phyloP scores from a whole-genome alignment of 331 rosid genomes.

The Phaseolus coccineus region DNA sequence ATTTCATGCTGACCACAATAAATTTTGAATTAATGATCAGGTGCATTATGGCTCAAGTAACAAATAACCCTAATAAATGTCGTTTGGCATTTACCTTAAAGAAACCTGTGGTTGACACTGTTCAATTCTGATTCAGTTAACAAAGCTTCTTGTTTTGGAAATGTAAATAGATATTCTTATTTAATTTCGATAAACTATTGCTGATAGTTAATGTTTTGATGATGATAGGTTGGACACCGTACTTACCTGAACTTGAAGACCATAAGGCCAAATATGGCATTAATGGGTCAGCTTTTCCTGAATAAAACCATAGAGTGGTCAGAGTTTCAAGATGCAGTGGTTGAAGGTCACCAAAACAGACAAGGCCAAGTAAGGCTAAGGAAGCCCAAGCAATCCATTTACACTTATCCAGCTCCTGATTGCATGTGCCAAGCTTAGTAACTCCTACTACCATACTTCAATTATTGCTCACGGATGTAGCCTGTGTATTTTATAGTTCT shows the following conservation, averaged over 20 bases:
- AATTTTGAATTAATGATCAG: conserved; percentile 20
- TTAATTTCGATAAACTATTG: not conserved
- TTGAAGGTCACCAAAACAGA: conserved; percentile 75
- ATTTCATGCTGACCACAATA: conserved; percentile 30
- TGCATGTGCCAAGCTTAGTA: conserved; percentile 80
- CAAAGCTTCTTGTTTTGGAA: conserved; percentile 1
- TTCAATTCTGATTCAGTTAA: not conserved
- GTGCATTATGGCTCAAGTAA: conserved; percentile 15
- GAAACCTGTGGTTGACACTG: not conserved
- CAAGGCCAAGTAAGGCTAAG: conserved; percentile 82
- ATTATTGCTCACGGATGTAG: conserved; percentile 29
- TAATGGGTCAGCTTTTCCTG: conserved; percentile 85
- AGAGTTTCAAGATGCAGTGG: conserved; percentile 66
- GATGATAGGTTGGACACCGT: conserved; percentile 83
- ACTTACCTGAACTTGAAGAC: conserved; percentile 80
- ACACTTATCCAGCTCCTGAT: conserved; percentile 87
- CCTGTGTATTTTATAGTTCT: conserved; percentile 42
- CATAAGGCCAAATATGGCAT: conserved; percentile 83
- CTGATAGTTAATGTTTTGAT: conserved; percentile 39
- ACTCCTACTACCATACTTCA: not conserved
- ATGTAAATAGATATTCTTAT: not conserved
- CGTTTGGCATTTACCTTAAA: not conserved
- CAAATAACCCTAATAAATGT: conserved; percentile 17
- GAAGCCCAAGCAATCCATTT: conserved; percentile 83
- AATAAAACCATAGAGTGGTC: conserved; percentile 75